phyloP scores from a whole-genome alignment of 2,329 filamentous ascomycete species.

The Diplodia seriata region DNA sequence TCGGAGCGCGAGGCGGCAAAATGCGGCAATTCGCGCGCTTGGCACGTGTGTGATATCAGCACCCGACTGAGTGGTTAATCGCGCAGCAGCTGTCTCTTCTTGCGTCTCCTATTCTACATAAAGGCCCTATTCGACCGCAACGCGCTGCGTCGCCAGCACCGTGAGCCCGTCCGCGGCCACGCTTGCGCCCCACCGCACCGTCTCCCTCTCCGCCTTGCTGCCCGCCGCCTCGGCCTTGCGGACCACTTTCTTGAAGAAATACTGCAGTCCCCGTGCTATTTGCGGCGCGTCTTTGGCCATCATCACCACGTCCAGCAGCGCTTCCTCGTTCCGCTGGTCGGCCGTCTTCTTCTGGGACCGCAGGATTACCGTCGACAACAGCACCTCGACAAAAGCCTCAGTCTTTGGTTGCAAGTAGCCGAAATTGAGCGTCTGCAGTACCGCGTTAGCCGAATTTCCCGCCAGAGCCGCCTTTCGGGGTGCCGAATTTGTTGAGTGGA shows the following conservation, averaged over 20 bases:
- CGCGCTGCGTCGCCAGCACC: conserved; percentile 39
- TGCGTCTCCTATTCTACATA: not conserved
- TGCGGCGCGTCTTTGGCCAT: conserved; percentile 69
- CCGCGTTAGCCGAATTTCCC: not conserved
- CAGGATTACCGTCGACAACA: conserved; percentile 78
- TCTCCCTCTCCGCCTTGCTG: conserved; percentile 59
- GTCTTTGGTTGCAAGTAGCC: conserved; percentile 78
- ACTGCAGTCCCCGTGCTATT: conserved; percentile 76
- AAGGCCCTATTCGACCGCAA: conserved; percentile 38
- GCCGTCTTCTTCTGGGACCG: conserved; percentile 63
- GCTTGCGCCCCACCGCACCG: conserved; percentile 55
- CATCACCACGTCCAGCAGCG: conserved; percentile 70
- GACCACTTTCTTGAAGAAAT: conserved; percentile 79
- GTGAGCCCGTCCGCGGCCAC: conserved; percentile 48
- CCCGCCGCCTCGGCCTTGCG: conserved; percentile 65
- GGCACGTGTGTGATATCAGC: conserved; percentile 31
- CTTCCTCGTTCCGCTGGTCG: conserved; percentile 59
- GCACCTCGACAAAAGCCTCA: conserved; percentile 77
- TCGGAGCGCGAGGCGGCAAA: conserved; percentile 31
- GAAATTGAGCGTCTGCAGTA: conserved; percentile 73
- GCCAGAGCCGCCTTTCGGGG: not conserved
- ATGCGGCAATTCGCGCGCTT: conserved; percentile 31
- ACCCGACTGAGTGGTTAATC: conserved; percentile 23
- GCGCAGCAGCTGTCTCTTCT: not conserved
- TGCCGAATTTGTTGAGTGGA: conserved; percentile 29